These are phyloP conservation scores for Sporobolus alterniflorus DNA, from an alignment of 202 grass and related monocot species.

Conservation along the genomic window DNA sequence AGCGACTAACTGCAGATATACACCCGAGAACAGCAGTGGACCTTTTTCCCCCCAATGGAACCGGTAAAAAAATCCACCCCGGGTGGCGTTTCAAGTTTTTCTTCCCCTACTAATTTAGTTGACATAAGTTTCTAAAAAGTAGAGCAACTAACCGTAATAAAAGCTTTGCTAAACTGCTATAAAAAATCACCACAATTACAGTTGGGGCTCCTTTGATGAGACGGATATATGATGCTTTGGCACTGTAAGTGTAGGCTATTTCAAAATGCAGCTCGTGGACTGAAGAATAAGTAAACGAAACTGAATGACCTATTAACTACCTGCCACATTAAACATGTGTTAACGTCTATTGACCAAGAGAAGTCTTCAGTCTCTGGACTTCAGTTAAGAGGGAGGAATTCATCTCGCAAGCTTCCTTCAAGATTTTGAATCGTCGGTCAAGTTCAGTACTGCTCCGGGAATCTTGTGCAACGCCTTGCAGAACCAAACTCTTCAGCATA, in stretches of 20 bases:
- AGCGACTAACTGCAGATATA: too few relatives aligned
- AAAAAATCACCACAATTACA: not conserved
- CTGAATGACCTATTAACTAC: not conserved
- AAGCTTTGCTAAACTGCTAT: not conserved
- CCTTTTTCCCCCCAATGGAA: not conserved
- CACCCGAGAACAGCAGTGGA: not conserved
- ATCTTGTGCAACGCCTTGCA: slow-evolving; percentile 57
- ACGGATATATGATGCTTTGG: not conserved
- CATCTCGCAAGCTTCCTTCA: slow-evolving; percentile 76
- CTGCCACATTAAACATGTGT: not conserved
- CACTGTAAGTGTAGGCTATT: not conserved
- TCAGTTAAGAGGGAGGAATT: slow-evolving; percentile 68
- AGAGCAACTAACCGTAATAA: not conserved
- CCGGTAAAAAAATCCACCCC: not conserved
- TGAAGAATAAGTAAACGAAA: not conserved
- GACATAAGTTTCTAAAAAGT: not conserved
- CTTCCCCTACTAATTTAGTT: not conserved
- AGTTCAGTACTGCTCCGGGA: slow-evolving; percentile 44
- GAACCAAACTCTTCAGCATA: slow-evolving; percentile 69
- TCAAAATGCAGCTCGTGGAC: not conserved
- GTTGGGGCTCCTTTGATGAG: not conserved
- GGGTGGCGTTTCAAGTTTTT: not conserved
- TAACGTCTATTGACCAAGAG: slow-evolving; percentile 16
- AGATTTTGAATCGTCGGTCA: slow-evolving; percentile 46
- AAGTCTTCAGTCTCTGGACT: slow-evolving; percentile 60